Base-by-base conservation (phyloP, 2,329 filamentous ascomycete species). In the Colletotrichum salicis region DNA sequence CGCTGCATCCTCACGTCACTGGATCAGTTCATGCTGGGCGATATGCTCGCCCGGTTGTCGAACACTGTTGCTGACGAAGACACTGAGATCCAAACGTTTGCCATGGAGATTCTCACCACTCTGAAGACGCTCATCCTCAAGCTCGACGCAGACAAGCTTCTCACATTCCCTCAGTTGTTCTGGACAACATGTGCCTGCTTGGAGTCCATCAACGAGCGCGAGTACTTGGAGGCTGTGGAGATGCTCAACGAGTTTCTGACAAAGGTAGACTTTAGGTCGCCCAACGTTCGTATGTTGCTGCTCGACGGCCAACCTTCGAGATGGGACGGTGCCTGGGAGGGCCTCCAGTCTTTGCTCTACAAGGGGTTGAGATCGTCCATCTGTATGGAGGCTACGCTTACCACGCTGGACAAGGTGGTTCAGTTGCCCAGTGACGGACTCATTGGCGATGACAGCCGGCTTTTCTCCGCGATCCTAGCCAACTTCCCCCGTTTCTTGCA, bases 1-100 rank as follows among this genome's bases (percentile, higher is more conserved):
- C 90, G 96, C 37, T 98, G 96, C 79, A 95, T 98, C 66, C 89
- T 97, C 33, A 97, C 94, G 19, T 94, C 93, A 0, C 84, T 98
- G 27, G 96, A 99, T 78, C 95, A 97, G 76, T 88, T 91, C 69
- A 99, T 98, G 96, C 88, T 99, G 19, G 95, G 94, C 2, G 96
- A 99, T 78, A 99, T 99, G 95, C 90, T 99, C 27, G 95, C 94
- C 13, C 89, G 97, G 58, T 86, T 99, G 37, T 98, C 96, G 1
- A 99, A 98, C 80, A 99, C 96, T 0, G 96, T 99, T 77, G 95
- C 97, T 0, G 96, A 98, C 75, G 95, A 98, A 76, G 94, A 97
- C 77, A 89, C 91, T 0, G 96, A 98, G 82, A 97, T 98, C 65
- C 94, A 98, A 78, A 96, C 95, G 0, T 99, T 99, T 78, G 97